Evolutionary conservation across 1,284 basidiomycete genomes (phyloP).

Genomic region (Phellopilus nigrolimitatus): DNA sequence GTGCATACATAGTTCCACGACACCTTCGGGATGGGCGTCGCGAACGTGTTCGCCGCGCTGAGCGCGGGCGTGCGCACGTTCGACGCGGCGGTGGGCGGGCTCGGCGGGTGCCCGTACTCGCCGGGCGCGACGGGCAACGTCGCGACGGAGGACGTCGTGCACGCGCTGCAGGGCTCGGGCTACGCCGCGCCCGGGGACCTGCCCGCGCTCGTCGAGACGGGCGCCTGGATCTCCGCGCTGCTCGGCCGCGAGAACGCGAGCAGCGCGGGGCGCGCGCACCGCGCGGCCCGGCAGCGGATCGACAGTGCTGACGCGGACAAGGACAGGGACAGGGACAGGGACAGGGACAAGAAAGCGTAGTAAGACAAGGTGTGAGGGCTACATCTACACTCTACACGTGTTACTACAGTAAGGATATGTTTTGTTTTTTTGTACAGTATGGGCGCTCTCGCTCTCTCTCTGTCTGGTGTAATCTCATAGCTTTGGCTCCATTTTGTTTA

Average conservation of each 20-base stretch:
- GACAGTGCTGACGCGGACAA: too few species aligned
- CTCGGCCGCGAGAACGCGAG: constrained; percentile 71
- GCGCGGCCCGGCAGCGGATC: constrained; percentile 48
- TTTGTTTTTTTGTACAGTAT: constrained; percentile 6
- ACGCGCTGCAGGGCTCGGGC: constrained; percentile 66
- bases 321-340: constrained; percentile 25
- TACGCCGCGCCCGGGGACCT: constrained; percentile 65
- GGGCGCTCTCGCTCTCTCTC: background rate
- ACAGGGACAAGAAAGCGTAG: background rate
- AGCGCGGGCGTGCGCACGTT: constrained; percentile 62
- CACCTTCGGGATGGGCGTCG: constrained; percentile 80
- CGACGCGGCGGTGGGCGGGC: constrained; percentile 76
- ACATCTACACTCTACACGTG: too few species aligned
- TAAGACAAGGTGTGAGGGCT: too few species aligned
- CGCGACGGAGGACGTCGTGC: constrained; percentile 86
- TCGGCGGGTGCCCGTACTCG: constrained; percentile 94
- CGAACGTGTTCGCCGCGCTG: constrained; percentile 67
- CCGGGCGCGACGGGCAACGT: constrained; percentile 95
- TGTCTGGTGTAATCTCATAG: constrained; percentile 22
- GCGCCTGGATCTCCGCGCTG: constrained; percentile 73
- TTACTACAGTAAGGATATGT: background rate
- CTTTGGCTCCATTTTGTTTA: constrained; percentile 59
- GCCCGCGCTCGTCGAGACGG: constrained; percentile 64
- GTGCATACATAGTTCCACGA: constrained; percentile 71
- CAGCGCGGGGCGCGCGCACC: constrained; percentile 75